Evolutionary conservation across 495 filamentous ascomycete species (phyloP).

Genomic region (Hyaloscypha hepaticicola): DNA sequence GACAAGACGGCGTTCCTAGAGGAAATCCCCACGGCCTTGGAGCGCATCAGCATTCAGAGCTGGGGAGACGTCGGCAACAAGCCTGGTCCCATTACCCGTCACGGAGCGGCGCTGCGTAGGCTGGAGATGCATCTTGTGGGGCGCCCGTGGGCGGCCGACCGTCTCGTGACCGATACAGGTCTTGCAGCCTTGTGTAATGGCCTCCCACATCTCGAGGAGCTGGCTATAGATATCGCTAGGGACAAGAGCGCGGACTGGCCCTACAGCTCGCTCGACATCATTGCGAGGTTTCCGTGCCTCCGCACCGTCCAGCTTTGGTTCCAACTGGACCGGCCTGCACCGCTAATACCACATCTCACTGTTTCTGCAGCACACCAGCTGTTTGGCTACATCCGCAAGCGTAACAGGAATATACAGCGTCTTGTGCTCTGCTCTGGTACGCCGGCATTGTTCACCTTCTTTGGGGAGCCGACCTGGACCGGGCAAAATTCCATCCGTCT

Average conservation of each 20-base stretch:
- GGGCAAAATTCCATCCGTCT: background rate
- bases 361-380: background rate
- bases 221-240: conserved; percentile 22
- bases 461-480: background rate
- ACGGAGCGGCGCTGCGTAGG: conserved; percentile 19
- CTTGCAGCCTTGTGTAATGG: conserved; percentile 18
- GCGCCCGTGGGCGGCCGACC: background rate
- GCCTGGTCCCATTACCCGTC: conserved; percentile 15
- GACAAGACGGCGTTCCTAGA: conserved; percentile 17
- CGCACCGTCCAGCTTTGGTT: background rate
- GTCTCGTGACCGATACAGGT: conserved; percentile 15
- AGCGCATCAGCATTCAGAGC: conserved; percentile 10
- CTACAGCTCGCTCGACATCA: conserved; percentile 16
- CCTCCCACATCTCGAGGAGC: conserved; percentile 23
- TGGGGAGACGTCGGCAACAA: conserved; percentile 9
- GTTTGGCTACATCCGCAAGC: background rate
- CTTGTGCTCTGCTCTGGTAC: background rate
- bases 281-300: background rate
- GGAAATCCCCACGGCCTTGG: conserved; percentile 7
- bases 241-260: conserved; percentile 16
- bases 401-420: background rate
- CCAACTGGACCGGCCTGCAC: background rate
- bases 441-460: background rate
- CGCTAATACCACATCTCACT: background rate
- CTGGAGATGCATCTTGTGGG: conserved; percentile 11